A percentile compares a stretch with the other conserved stretches of the same genome.
Conservation (phyloP, 805 yeast genomes). For the Zygoascus flipseniorum region DNA sequence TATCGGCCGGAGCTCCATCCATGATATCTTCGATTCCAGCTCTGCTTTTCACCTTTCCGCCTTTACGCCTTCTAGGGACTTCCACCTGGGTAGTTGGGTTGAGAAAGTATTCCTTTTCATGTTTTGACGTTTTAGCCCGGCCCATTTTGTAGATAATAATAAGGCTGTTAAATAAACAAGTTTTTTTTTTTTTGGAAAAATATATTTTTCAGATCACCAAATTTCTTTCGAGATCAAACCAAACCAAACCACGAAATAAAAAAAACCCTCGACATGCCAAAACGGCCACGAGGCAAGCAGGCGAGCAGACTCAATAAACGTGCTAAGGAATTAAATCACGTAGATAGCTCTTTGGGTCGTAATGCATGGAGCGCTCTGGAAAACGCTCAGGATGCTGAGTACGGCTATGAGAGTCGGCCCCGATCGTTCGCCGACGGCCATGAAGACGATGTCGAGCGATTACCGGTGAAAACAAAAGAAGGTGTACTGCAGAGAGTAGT, state of each 20-base stretch:
- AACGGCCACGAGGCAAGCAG: constrained; percentile 18
- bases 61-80: constrained; percentile 10
- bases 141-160: neutral
- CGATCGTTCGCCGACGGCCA: constrained; percentile 39
- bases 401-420: constrained; percentile 69
- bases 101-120: neutral
- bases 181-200: neutral
- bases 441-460: constrained; percentile 48
- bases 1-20: constrained; percentile 6
- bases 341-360: constrained; percentile 11
- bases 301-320: constrained; percentile 15
- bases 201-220: neutral
- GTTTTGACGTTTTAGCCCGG: neutral
- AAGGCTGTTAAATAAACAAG: neutral
- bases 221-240: neutral
- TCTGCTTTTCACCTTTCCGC: constrained; percentile 18
- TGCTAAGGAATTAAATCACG: constrained; percentile 13
- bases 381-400: constrained; percentile 22
- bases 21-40: constrained; percentile 13
- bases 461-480: constrained; percentile 69
- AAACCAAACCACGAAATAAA: too few relatives aligned
- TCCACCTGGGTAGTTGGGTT: neutral
- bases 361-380: constrained; percentile 15
- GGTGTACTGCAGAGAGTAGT: constrained; percentile 68
- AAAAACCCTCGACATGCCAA: constrained; percentile 16